Percentiles rank a stretch among this genome's conserved stretches.
Conservation (phyloP, 140 eudicot genomes). For the Stevia rebaudiana region DNA sequence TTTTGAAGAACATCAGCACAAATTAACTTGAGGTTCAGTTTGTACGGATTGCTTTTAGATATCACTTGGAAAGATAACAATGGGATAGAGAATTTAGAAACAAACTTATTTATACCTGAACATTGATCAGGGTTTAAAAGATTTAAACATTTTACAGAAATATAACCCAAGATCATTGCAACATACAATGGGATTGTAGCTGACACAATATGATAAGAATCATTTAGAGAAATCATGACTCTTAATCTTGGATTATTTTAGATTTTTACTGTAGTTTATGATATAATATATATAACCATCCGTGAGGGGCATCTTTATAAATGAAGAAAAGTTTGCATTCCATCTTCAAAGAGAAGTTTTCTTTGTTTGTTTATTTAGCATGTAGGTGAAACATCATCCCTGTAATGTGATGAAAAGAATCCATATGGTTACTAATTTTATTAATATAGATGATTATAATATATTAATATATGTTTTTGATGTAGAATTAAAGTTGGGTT, state of each 20-base stretch:
- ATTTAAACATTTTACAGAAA: slow-evolving; percentile 57
- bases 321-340: slow-evolving; percentile 21
- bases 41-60: slow-evolving; percentile 54
- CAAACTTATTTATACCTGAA: slow-evolving; percentile 74
- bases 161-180: slow-evolving; percentile 62
- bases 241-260: neutral
- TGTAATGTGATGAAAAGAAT: slow-evolving; percentile 18
- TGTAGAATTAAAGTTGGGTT: slow-evolving; percentile 21
- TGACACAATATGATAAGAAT: slow-evolving; percentile 46
- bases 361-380: slow-evolving; percentile 29
- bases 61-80: slow-evolving; percentile 66
- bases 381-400: slow-evolving; percentile 20
- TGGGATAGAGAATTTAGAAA: slow-evolving; percentile 68
- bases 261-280: slow-evolving; percentile 21
- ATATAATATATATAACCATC: slow-evolving; percentile 20
- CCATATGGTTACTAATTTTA: slow-evolving; percentile 19
- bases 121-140: slow-evolving; percentile 62
- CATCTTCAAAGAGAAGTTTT: slow-evolving; percentile 35
- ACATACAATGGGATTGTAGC: slow-evolving; percentile 65
- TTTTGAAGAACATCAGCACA: slow-evolving; percentile 72
- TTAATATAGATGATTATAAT: neutral
- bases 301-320: slow-evolving; percentile 22
- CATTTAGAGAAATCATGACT: slow-evolving; percentile 47
- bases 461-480: neutral
- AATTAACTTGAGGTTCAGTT: slow-evolving; percentile 59